A percentile compares a stretch with the other conserved stretches of the same genome.
phyloP scores from a whole-genome alignment of 164 flowering plant species.

The Macadamia tetraphylla region DNA sequence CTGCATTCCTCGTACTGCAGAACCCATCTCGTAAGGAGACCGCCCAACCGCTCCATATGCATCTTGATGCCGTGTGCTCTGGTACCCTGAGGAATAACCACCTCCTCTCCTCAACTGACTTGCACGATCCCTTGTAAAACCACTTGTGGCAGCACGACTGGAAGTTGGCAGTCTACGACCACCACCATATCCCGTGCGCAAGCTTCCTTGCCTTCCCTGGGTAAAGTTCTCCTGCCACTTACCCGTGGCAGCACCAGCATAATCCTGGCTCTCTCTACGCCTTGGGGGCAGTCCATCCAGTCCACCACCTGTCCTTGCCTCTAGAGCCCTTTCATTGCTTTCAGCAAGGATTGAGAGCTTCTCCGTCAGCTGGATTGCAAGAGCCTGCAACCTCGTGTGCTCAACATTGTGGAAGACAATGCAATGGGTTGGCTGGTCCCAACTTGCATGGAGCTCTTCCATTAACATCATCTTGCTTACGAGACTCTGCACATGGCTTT shows the following conservation, averaged over 20 bases:
- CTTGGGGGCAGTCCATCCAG: constrained; percentile 58
- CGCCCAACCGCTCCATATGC: constrained; percentile 37
- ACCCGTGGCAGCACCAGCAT: constrained; percentile 40
- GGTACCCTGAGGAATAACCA: constrained; percentile 33
- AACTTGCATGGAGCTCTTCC: constrained; percentile 89
- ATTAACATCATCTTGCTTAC: constrained; percentile 89
- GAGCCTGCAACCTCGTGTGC: constrained; percentile 68
- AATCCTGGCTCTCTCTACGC: constrained; percentile 77
- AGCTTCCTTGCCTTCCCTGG: constrained; percentile 59
- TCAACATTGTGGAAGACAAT: constrained; percentile 68
- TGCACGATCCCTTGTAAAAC: constrained; percentile 42
- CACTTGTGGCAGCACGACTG: constrained; percentile 31
- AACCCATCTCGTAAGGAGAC: constrained; percentile 31
- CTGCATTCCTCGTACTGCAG: constrained; percentile 41
- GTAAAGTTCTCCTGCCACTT: constrained; percentile 66
- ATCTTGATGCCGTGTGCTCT: constrained; percentile 37
- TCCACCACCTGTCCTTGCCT: constrained; percentile 67
- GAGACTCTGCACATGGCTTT: constrained; percentile 44
- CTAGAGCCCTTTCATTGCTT: constrained; percentile 82
- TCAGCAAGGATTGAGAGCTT: constrained; percentile 77
- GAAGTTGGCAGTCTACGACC: constrained; percentile 28
- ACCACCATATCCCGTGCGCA: constrained; percentile 34
- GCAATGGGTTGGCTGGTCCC: constrained; percentile 85
- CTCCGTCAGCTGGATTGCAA: constrained; percentile 78
- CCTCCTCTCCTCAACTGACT: constrained; percentile 33